These are phyloP conservation scores for Dentipellis sp. DNA, from an alignment of 768 basidiomycete species.

Conservation along the genomic window DNA sequence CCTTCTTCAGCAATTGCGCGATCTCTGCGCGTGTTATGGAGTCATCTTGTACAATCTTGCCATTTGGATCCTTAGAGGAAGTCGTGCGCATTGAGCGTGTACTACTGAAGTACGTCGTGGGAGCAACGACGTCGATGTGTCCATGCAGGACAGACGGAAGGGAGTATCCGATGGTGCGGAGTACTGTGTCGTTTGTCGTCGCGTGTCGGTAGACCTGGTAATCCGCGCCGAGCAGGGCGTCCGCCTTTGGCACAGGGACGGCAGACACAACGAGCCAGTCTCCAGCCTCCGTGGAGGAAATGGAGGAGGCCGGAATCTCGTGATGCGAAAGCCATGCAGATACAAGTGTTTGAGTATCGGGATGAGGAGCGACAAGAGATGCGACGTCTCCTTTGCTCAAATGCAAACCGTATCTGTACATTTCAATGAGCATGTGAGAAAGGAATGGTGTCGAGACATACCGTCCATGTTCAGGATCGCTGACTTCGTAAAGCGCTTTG, in stretches of 20 bases:
- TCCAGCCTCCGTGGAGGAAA: not conserved
- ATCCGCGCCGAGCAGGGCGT: slow-evolving; percentile 44
- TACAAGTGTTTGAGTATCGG: not conserved
- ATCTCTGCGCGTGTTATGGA: not conserved
- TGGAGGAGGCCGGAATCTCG: not conserved
- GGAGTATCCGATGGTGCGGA: slow-evolving; percentile 51
- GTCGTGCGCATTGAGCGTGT: slow-evolving; percentile 43
- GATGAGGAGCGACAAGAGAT: not conserved
- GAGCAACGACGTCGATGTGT: slow-evolving; percentile 49
- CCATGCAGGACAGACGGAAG: slow-evolving; percentile 41
- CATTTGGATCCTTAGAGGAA: slow-evolving; percentile 31
- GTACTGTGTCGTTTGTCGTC: slow-evolving; percentile 34
- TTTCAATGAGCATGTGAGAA: not conserved
- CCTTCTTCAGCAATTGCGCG: not conserved
- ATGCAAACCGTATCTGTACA: not conserved
- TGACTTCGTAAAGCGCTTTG: slow-evolving; percentile 11
- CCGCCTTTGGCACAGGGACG: slow-evolving; percentile 47
- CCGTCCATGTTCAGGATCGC: slow-evolving; percentile 6
- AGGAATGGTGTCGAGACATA: not conserved
- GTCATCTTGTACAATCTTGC: slow-evolving; percentile 6
- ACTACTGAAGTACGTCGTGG: slow-evolving; percentile 52
- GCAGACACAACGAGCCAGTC: slow-evolving; percentile 43
- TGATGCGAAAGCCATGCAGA: not conserved
- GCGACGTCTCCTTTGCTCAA: not conserved
- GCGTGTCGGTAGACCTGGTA: slow-evolving; percentile 48